Evolutionary conservation across 2,329 filamentous ascomycete genomes (phyloP), one percentile per base, ranked within the genome.

Genomic region (Camillea tinctor): DNA sequence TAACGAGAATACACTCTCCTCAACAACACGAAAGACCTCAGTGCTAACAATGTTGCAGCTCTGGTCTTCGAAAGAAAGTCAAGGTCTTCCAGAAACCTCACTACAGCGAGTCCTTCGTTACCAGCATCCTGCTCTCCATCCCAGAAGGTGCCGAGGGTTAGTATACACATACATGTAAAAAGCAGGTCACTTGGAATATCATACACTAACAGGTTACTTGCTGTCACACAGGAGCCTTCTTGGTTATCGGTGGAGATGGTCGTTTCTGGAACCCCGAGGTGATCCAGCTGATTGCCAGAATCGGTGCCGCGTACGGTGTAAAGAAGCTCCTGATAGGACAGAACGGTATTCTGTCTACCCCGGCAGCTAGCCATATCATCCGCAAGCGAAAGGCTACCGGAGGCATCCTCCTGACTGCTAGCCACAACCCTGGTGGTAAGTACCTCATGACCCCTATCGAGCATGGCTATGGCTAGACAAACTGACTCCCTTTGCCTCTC

Each of bases 311-410:
- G 57, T 98, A 99, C 74, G 95, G 95, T 65, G 95, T 98, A 74
- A 98, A 97, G 91, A 99, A 98, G 88, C 88, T 99, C 59, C 79
- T 99, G 74, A 91, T 99, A 80, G 95, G 95, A 63, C 93, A 97
- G 79, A 84, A 97, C 77, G 95, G 95, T 76, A 98, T 99, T 73
- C 85, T 99, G 72, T 97, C 93, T 69, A 99, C 95, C 23, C 95
- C 95, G 1, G 95, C 95, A 66, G 94, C 95, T 69, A 97, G 92
- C 77, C 93, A 99, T 80, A 79, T 99, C 72, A 99, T 99, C 75
- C 89, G 95, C 71, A 93, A 96, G 80, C 87, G 91, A 73, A 91
- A 95, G 78, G 95, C 95, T 61, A 99, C 95, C 19, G 95, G 95
- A 73, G 95, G 95, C 74, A 99, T 99, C 72, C 84, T 99, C 62